These are phyloP conservation scores for Alternaria sp. DNA, from an alignment of 2,329 filamentous ascomycete species.

Conservation along the genomic window DNA sequence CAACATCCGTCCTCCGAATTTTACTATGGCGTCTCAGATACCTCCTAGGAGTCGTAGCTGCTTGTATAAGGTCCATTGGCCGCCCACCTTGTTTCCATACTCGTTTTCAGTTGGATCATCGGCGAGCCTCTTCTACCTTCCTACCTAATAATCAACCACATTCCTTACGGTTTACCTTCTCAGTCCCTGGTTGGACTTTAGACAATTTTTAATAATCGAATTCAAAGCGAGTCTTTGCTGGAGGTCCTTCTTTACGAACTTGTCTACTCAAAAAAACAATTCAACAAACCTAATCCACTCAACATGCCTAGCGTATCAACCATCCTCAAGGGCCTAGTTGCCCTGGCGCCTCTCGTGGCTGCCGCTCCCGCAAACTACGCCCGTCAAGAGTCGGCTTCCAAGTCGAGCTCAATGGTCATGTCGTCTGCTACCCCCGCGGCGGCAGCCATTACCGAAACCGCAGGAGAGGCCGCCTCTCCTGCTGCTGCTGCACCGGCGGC, in stretches of 20 bases:
- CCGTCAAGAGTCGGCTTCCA: constrained; percentile 31
- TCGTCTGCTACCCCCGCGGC: constrained; percentile 10
- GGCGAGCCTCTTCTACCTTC: constrained; percentile 43
- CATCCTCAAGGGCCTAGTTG: constrained; percentile 46
- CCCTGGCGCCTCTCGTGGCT: constrained; percentile 46
- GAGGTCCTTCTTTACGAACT: constrained; percentile 37
- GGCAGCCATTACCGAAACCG: constrained; percentile 25
- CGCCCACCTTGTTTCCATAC: constrained; percentile 48
- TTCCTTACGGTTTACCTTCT: constrained; percentile 50
- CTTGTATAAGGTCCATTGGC: constrained; percentile 51
- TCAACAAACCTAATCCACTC: constrained; percentile 42
- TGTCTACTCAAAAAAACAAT: constrained; percentile 28
- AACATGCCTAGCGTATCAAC: constrained; percentile 51
- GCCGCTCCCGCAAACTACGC: constrained; percentile 42
- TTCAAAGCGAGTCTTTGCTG: constrained; percentile 53
- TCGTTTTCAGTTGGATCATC: constrained; percentile 51
- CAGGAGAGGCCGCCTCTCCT: constrained; percentile 27
- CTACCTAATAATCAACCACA: constrained; percentile 50
- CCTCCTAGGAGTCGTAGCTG: constrained; percentile 39
- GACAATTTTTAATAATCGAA: constrained; percentile 48
- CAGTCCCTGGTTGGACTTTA: constrained; percentile 54
- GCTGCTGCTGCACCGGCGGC: constrained; percentile 33
- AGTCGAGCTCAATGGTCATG: constrained; percentile 2
- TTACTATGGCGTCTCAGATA: constrained; percentile 50
- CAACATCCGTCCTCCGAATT: constrained; percentile 50